Conservation (phyloP, 148 eudicot genomes). For the Diospyros kaki region DNA sequence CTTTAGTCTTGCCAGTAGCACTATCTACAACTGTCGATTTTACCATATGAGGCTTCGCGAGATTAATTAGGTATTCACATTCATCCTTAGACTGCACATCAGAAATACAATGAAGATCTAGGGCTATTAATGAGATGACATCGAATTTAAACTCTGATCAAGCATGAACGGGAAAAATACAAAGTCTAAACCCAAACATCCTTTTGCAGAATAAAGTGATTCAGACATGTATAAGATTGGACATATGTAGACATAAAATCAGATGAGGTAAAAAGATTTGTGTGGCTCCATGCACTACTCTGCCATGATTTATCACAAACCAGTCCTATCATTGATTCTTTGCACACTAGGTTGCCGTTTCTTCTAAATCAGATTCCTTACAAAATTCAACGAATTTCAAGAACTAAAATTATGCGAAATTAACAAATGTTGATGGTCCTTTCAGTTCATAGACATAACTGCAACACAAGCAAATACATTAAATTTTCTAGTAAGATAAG, state of each 20-base stretch:
- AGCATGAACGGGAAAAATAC: not conserved
- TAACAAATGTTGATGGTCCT: not conserved
- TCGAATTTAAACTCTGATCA: conserved; percentile 4
- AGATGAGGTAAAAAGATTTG: too few species aligned
- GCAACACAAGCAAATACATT: not conserved
- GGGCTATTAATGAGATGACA: not conserved
- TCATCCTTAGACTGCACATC: conserved; percentile 67
- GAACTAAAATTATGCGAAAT: conserved; percentile 4
- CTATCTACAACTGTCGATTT: conserved; percentile 88
- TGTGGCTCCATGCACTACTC: too few species aligned
- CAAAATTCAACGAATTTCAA: not conserved
- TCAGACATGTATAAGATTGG: not conserved
- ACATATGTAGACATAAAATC: not conserved
- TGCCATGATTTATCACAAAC: not conserved
- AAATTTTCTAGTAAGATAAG: not conserved
- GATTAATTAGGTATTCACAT: conserved; percentile 77
- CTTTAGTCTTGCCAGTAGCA: conserved; percentile 71
- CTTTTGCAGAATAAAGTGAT: not conserved
- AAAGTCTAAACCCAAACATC: not conserved
- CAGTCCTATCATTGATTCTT: not conserved
- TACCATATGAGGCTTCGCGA: conserved; percentile 83
- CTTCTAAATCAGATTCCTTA: not conserved
- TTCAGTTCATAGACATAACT: not conserved
- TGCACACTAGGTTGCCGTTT: too few species aligned
- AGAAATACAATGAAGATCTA: not conserved